Percentiles rank a stretch among this genome's conserved stretches.
phyloP scores from a whole-genome alignment of 164 flowering plant genomes.

The Vitis vinifera region DNA sequence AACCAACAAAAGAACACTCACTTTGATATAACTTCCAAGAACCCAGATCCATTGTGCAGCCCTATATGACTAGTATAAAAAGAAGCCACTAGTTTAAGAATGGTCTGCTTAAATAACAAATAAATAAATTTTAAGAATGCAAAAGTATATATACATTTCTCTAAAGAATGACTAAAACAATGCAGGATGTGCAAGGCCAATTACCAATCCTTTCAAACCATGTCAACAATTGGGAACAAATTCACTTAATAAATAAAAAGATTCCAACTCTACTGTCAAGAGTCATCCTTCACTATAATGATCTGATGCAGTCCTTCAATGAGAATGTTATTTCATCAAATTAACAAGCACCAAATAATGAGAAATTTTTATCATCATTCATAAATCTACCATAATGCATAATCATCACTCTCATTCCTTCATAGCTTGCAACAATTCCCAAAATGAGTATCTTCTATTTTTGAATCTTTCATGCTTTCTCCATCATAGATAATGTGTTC shows the following conservation, averaged over 20 bases:
- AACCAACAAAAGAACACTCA: constrained; percentile 30
- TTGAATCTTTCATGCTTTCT: constrained; percentile 75
- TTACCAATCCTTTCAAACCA: constrained; percentile 89
- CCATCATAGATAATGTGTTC: constrained; percentile 64
- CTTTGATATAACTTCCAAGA: constrained; percentile 82
- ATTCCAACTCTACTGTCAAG: constrained; percentile 86
- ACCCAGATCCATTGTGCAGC: constrained; percentile 79
- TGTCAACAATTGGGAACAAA: constrained; percentile 99
- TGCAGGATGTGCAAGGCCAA: not conserved
- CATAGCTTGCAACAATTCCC: not conserved
- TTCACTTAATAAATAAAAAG: constrained; percentile 64
- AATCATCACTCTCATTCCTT: not conserved
- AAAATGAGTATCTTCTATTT: constrained; percentile 61
- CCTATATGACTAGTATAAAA: constrained; percentile 66
- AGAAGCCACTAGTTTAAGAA: constrained; percentile 7
- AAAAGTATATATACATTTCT: not conserved
- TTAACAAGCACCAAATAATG: not conserved
- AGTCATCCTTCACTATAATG: constrained; percentile 93
- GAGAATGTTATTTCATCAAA: not conserved
- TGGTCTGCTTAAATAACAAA: not conserved
- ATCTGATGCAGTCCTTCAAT: constrained; percentile 39
- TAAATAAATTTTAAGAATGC: too few species aligned
- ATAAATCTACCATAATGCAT: too few species aligned
- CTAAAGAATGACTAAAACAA: not conserved
- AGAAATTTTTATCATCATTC: too few species aligned